Percentiles rank a stretch among this genome's conserved stretches.
These are phyloP conservation scores for Suhomyces coccinellae DNA, from an alignment of 1,139 yeast genomes.

Conservation along the genomic window DNA sequence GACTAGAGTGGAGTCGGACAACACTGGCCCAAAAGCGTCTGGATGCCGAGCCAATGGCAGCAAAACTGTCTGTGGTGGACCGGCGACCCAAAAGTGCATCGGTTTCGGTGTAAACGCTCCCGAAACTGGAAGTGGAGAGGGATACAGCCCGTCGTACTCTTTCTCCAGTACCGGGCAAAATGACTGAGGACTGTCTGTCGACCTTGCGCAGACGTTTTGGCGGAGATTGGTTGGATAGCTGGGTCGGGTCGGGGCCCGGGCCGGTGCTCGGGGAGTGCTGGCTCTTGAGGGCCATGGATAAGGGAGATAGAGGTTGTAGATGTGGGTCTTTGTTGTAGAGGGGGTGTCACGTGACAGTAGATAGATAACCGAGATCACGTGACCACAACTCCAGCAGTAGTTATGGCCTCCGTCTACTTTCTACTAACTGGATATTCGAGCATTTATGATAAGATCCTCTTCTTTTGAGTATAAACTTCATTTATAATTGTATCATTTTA, in stretches of 20 bases:
- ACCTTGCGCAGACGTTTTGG: conserved; percentile 8
- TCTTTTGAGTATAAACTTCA: no score
- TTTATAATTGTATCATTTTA: no score
- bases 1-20: background rate
- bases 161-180: conserved; percentile 42
- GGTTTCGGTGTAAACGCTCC: conserved; percentile 11
- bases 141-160: conserved; percentile 34
- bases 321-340: background rate
- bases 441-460: no score
- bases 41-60: conserved; percentile 1
- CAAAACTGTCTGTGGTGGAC: conserved; percentile 2
- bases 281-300: background rate
- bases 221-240: background rate
- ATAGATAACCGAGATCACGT: no score
- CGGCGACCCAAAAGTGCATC: conserved; percentile 5
- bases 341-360: background rate
- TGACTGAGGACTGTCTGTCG: conserved; percentile 36
- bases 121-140: conserved; percentile 25
- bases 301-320: background rate
- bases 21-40: background rate
- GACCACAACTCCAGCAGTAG: no score
- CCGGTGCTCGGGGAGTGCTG: background rate
- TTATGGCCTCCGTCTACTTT: no score
- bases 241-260: background rate
- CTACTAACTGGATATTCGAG: no score